phyloP scores from a whole-genome alignment of 768 basidiomycete species.

The Xerocomellus chrysenteron region DNA sequence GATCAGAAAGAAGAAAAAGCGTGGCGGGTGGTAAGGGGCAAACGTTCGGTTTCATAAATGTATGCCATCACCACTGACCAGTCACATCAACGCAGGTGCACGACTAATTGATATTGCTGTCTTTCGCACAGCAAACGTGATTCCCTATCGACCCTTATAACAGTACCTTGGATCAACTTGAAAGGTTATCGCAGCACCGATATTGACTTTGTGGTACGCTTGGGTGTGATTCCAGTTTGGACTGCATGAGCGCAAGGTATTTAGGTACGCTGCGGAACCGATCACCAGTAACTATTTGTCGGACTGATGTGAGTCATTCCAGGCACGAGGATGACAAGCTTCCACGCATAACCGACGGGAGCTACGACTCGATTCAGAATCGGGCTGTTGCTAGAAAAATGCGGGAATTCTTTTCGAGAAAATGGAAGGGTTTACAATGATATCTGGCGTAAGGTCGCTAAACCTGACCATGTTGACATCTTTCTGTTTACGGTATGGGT shows the following conservation, averaged over 20 bases:
- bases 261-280: not conserved
- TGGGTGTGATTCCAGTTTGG: not conserved
- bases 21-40: not conserved
- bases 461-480: too few relatives aligned
- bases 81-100: not conserved
- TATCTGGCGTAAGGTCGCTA: too few relatives aligned
- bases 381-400: too few relatives aligned
- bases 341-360: too few relatives aligned
- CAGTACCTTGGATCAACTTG: not conserved
- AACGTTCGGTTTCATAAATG: not conserved
- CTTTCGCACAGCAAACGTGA: conserved; percentile 1
- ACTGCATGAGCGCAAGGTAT: not conserved
- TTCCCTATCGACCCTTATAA: not conserved
- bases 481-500: too few relatives aligned
- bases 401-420: too few relatives aligned
- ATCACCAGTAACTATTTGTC: not conserved
- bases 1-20: not conserved
- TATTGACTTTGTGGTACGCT: not conserved
- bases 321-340: not conserved
- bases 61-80: too few relatives aligned
- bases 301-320: not conserved
- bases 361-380: too few relatives aligned
- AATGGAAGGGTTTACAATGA: too few relatives aligned
- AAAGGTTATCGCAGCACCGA: not conserved
- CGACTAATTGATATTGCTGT: not conserved